Conservation (phyloP, 129 eudicot species). For the Logfia minima region DNA sequence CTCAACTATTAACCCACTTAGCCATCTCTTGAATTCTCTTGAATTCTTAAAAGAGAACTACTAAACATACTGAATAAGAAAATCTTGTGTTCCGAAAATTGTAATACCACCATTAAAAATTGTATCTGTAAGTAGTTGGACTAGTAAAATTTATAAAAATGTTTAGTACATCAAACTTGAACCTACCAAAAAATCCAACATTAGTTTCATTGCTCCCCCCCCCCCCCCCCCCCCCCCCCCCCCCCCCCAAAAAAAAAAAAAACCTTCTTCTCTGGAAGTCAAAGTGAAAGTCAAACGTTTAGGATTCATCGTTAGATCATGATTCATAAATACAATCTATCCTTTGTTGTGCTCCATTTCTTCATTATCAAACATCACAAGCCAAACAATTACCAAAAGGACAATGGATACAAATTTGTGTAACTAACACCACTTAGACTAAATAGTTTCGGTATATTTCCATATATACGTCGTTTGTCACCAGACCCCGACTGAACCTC, state of each 20-base stretch:
- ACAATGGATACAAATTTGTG: conserved; percentile 8
- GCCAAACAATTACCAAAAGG: not conserved
- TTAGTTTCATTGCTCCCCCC: not conserved
- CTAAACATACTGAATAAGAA: no score
- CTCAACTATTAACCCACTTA: not conserved
- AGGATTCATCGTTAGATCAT: not conserved
- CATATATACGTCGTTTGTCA: conserved; percentile 10
- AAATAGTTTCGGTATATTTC: conserved; percentile 4
- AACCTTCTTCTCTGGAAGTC: not conserved
- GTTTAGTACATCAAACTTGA: no score
- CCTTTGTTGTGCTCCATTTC: not conserved
- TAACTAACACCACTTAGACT: conserved; percentile 15
- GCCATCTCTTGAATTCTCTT: not conserved
- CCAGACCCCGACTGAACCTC: not conserved
- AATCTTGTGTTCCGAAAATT: no score
- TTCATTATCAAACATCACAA: conserved; percentile 2
- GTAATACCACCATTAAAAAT: no score
- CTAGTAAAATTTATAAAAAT: no score
- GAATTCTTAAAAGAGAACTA: no score
- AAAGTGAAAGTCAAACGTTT: conserved; percentile 18
- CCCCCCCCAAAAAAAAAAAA: not conserved
- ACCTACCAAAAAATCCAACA: no score
- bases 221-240: not conserved
- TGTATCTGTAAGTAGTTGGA: no score
- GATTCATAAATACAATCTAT: not conserved